phyloP scores from a whole-genome alignment of 202 grass and related monocot species.

The Setaria italica region DNA sequence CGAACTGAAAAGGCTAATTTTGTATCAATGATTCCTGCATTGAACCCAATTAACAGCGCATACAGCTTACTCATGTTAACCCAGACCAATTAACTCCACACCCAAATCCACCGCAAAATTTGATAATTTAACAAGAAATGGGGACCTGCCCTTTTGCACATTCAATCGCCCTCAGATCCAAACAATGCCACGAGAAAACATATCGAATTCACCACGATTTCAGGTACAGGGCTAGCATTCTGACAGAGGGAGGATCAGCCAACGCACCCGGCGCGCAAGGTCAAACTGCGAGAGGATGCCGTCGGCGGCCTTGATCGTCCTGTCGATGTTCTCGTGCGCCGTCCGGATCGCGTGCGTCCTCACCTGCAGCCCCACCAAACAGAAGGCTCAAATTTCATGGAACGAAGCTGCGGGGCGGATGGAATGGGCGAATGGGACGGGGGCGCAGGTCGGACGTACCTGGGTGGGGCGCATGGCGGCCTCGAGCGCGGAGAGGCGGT shows the following conservation, averaged over 20 bases:
- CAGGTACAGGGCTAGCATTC: constrained; percentile 9
- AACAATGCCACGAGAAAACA: neutral
- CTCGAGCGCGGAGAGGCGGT: constrained; percentile 89
- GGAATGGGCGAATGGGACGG: neutral
- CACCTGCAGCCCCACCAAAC: constrained; percentile 52
- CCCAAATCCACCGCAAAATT: neutral
- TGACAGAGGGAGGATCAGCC: neutral
- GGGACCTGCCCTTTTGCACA: neutral
- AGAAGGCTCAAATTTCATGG: neutral
- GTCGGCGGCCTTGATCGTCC: constrained; percentile 70
- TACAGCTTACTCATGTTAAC: neutral
- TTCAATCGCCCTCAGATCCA: constrained; percentile 16
- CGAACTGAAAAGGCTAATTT: neutral
- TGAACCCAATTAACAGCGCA: neutral
- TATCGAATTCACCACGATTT: neutral
- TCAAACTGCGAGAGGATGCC: constrained; percentile 77
- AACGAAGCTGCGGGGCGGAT: neutral
- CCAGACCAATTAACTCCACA: neutral
- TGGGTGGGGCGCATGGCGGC: constrained; percentile 93
- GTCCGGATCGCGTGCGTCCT: constrained; percentile 79
- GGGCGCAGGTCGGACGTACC: constrained; percentile 26
- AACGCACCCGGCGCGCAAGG: constrained; percentile 64
- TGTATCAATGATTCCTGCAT: neutral
- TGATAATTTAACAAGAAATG: neutral
- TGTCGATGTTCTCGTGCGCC: constrained; percentile 94